A percentile compares a stretch with the other conserved stretches of the same genome.
phyloP scores from a whole-genome alignment of 176 grass and related monocot species.

The Aechmea fasciata region DNA sequence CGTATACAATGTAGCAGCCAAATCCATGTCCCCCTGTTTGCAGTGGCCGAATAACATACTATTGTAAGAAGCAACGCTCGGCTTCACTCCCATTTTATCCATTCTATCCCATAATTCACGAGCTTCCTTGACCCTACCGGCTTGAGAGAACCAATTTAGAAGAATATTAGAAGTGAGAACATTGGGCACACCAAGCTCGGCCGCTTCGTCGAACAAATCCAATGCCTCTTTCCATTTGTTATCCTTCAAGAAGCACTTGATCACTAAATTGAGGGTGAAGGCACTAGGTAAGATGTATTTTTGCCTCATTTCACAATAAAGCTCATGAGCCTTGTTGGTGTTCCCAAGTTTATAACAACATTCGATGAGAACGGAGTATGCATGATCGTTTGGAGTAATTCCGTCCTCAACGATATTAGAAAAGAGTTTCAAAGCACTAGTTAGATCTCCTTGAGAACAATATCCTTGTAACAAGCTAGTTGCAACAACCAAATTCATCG shows the following conservation, averaged over 20 bases:
- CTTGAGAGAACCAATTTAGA: conserved; percentile 50
- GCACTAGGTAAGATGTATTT: conserved; percentile 26
- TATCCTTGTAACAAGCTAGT: conserved; percentile 66
- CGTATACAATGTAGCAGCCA: conserved; percentile 43
- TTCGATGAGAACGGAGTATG: conserved; percentile 50
- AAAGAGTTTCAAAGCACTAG: conserved; percentile 47
- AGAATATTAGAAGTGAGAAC: conserved; percentile 48
- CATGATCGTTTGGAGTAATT: conserved; percentile 36
- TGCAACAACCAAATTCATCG: conserved; percentile 36
- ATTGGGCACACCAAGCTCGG: conserved; percentile 30
- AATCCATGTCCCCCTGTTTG: conserved; percentile 50
- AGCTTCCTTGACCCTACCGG: conserved; percentile 41
- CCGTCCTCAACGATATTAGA: conserved; percentile 27
- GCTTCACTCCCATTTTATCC: conserved; percentile 45
- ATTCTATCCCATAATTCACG: conserved; percentile 51
- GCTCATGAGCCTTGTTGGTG: conserved; percentile 36
- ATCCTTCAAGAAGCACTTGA: conserved; percentile 45
- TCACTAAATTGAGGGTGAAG: conserved; percentile 42
- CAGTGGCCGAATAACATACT: conserved; percentile 57
- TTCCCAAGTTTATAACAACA: conserved; percentile 51
- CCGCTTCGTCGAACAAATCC: conserved; percentile 39
- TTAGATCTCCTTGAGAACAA: conserved; percentile 40
- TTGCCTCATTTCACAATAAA: conserved; percentile 60
- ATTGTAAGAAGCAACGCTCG: conserved; percentile 49
- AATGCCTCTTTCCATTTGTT: conserved; percentile 47